phyloP scores from a whole-genome alignment of 139 green algal genomes.

The Pycnococcus provasolii region DNA sequence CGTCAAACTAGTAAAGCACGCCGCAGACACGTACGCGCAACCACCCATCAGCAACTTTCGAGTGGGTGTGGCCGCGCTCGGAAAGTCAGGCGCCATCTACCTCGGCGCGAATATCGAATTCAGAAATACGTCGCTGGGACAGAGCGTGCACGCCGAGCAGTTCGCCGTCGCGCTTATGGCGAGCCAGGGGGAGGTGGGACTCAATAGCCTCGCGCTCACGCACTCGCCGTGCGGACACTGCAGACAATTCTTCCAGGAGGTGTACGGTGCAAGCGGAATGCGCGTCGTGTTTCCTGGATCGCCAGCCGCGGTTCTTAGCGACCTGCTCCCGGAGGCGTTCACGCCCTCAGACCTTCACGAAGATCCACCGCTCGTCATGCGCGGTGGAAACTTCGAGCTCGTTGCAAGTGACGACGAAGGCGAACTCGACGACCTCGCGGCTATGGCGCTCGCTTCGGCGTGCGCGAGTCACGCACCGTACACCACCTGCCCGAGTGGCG shows the following conservation, averaged over 20 bases:
- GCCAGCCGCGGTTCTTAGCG: not conserved
- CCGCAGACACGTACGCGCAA: slow-evolving; percentile 3
- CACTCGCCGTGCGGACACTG: slow-evolving; percentile 46
- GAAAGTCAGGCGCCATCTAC: slow-evolving; percentile 28
- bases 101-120: slow-evolving; percentile 46
- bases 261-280: slow-evolving; percentile 5
- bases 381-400: too few relatives aligned
- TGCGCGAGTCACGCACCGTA: slow-evolving; percentile 33
- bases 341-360: too few relatives aligned
- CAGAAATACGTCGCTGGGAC: slow-evolving; percentile 28
- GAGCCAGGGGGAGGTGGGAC: slow-evolving; percentile 19
- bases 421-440: too few relatives aligned
- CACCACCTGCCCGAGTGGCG: slow-evolving; percentile 28
- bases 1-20: too few relatives aligned
- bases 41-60: slow-evolving; percentile 37
- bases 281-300: slow-evolving; percentile 1
- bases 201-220: slow-evolving; percentile 29
- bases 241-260: slow-evolving; percentile 32
- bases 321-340: too few relatives aligned
- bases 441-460: too few relatives aligned
- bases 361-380: too few relatives aligned
- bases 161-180: slow-evolving; percentile 34
- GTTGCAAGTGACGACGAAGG: too few relatives aligned
- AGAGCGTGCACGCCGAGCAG: slow-evolving; percentile 46
- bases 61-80: slow-evolving; percentile 34